Evolutionary conservation across 73 alveolate genomes (phyloP), one percentile per base, ranked within the genome.

Genomic region (Urostyla sp.): DNA sequence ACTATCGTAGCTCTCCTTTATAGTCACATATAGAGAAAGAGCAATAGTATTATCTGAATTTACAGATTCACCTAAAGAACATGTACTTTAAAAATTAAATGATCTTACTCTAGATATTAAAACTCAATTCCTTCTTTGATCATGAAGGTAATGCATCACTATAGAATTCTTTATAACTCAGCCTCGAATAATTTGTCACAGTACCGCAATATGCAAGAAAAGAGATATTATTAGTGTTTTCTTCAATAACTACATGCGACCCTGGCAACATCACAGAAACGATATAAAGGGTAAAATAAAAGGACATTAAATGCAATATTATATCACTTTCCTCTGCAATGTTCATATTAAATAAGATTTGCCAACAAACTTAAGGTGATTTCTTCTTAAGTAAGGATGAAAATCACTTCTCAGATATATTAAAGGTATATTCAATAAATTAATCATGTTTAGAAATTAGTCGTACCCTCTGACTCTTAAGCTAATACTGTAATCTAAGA

Each of bases 171-270:
- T 40, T 84, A 20, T 87, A 84, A 43, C 74, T 75, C n/a, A 69
- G 84, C 26, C 3, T 43, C 30, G 85, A 34, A 18, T 31, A 58
- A 16, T 59, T 75, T 40, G 26, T 27, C 37, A 49, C 58, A 1
- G 79, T 66, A n/a, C 92, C 92, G 1, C 28, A 67, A 27, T 84
- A 84, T 58, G 92, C 92, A 0, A 35, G 36, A 16, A 84, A 84
- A 52, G 92, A 84, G 45, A 38, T 75, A 0, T 67, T 84, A 0
- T 52, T 75, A 1, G 51, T 84, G 18, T 74, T 35, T 54, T 72
- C 84, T 40, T 59, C 60, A 59, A 84, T 84, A 44, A 84, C 73
- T 11, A 84, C 73, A 7, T 84, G 92, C 36, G 92, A 84, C 80
- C 87, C 92, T 15, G 72, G 80, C 35, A 75, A 59, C 37, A 59